These are phyloP conservation scores for Yamadazyma conglobata DNA, from an alignment of 1,139 yeast species.

Conservation along the genomic window DNA sequence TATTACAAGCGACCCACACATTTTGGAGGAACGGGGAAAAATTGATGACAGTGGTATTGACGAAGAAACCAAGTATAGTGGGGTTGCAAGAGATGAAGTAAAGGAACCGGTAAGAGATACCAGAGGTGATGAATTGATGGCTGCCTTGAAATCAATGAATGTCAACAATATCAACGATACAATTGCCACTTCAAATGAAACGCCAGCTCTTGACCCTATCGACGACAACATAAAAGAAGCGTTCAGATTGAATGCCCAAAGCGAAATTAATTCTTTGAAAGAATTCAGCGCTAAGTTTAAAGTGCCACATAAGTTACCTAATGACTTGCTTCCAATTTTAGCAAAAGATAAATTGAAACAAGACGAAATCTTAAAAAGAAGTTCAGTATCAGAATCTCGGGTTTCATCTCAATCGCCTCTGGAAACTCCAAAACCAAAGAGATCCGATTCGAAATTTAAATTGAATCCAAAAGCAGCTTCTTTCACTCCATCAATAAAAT, in stretches of 20 bases:
- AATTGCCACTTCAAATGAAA: conserved; percentile 40
- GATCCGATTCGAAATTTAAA: conserved; percentile 58
- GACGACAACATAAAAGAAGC: conserved; percentile 24
- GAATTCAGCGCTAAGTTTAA: conserved; percentile 83
- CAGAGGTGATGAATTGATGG: conserved; percentile 64
- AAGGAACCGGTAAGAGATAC: conserved; percentile 9
- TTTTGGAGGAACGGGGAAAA: conserved; percentile 88
- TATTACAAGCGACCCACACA: conserved; percentile 66
- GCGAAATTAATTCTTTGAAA: conserved; percentile 73
- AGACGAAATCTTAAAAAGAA: conserved; percentile 50
- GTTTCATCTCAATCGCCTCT: conserved; percentile 2
- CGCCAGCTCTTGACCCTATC: conserved; percentile 73
- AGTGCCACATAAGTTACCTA: conserved; percentile 69
- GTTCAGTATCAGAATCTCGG: conserved; percentile 17
- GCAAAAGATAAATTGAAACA: conserved; percentile 66
- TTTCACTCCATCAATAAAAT: conserved; percentile 42
- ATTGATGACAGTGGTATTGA: conserved; percentile 85
- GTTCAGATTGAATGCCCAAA: conserved; percentile 52
- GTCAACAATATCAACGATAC: conserved; percentile 54
- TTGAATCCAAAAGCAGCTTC: conserved; percentile 71
- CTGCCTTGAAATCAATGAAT: conserved; percentile 46
- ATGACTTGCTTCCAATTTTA: conserved; percentile 72
- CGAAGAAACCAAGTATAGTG: conserved; percentile 95
- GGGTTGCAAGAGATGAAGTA: conserved; percentile 52
- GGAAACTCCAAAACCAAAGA: conserved; percentile 25